Percentiles rank a stretch among this genome's conserved stretches.
phyloP scores from a whole-genome alignment of 1,139 yeast genomes.

The Lodderomyces pseudojiufengensis region DNA sequence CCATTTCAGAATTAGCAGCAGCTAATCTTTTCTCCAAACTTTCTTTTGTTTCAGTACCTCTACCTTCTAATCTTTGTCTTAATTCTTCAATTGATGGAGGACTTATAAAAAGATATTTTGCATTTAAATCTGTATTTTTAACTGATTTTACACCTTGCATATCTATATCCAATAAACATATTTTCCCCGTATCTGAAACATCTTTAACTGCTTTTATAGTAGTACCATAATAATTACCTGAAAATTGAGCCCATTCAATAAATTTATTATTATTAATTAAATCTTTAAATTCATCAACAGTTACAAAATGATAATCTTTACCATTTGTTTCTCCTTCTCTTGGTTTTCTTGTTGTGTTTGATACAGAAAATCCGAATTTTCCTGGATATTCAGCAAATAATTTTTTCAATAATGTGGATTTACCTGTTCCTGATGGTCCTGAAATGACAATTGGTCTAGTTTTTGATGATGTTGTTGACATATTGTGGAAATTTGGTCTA shows the following conservation, averaged over 20 bases:
- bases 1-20: constrained; percentile 87
- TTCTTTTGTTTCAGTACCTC: constrained; percentile 94
- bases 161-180: constrained; percentile 92
- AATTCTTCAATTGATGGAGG: constrained; percentile 88
- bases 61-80: constrained; percentile 67
- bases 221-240: constrained; percentile 97
- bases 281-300: constrained; percentile 73
- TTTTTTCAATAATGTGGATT: constrained; percentile 87
- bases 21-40: constrained; percentile 75
- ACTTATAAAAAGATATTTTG: constrained; percentile 80
- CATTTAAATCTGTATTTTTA: constrained; percentile 75
- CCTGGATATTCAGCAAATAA: constrained; percentile 87
- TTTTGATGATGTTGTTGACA: constrained; percentile 15
- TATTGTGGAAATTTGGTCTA: neutral
- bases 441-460: constrained; percentile 85
- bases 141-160: constrained; percentile 98
- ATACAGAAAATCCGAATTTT: constrained; percentile 88
- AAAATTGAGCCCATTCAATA: constrained; percentile 97
- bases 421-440: constrained; percentile 97
- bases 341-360: constrained; percentile 90
- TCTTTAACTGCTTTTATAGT: constrained; percentile 79
- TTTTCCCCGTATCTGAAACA: constrained; percentile 59
- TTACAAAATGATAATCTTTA: constrained; percentile 80
- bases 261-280: constrained; percentile 73
- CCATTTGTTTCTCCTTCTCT: constrained; percentile 90